Evolutionary conservation across 2,329 filamentous ascomycete genomes (phyloP), one percentile per base, ranked within the genome.

Genomic region (Huntiella omanensis): DNA sequence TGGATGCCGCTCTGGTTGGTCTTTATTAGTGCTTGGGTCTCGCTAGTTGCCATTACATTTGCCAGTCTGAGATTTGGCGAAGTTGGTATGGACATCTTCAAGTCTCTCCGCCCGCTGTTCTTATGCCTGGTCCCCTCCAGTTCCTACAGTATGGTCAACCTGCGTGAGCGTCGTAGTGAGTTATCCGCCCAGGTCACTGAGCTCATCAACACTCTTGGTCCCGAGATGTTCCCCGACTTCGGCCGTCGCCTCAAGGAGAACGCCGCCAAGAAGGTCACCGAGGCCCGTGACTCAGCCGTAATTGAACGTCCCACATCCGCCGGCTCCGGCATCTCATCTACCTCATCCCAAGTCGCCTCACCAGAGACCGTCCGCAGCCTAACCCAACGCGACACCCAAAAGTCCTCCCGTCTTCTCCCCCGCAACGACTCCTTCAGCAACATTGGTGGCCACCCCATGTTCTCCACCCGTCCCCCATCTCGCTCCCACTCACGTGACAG

Each of bases 51-150:
- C 17, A 81, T 95, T 55, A 95, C 87, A 0, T 95, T 93, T 60
- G 87, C 86, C 4, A 85, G 91, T 5, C 76, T 98, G 45, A 80
- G 91, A 8, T 93, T 96, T 53, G 91, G 91, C 40, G 91, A 98
- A 64, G 80, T 93, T n/a, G 91, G 88, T 45, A 95, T 98, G 86
- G 91, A 98, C 58, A 95, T 98, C 47, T 68, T 91, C 65, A 98
- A 96, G 63, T 96, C 88, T 0, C 71, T 98, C 12, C 76, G 85
- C 7, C 91, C 91, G 4, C 73, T 98, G 7, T 68, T 93, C 40
- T 69, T 95, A 33, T 91, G 83, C 53, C 71, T 96, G 56, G 81
- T 82, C 55, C 91, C 91, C 1, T 77, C 77, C 4, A 88, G 83
- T 1, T 80, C 77, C 59, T 93, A 87, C 64, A 84, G 81, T 49